Base-by-base conservation (phyloP, 2,329 filamentous ascomycete genomes). In the Aureobasidium sp. region DNA sequence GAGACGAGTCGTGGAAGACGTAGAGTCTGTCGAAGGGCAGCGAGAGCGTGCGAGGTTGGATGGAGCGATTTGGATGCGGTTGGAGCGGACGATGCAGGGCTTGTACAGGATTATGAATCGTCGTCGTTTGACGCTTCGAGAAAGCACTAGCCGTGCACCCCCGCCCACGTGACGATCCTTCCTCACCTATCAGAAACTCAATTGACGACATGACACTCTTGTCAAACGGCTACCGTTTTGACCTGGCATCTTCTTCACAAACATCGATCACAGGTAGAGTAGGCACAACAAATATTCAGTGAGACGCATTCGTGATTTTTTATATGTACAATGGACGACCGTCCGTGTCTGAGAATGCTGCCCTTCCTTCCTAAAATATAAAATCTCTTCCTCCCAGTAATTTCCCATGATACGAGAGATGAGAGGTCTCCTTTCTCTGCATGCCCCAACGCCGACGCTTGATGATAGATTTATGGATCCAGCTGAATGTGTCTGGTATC, bases 81-180 rank as follows among this genome's bases (percentile, higher is more conserved):
- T 59, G 41, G 43, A 48, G 43, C 34, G 55, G 46, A 36, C 24
- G n/a, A 48, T 5, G 43, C 41, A 59, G 55, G 55, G 41, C 55
- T 37, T 59, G 55, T 34, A 59, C 55, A 59, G 55, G 43, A 47
- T 59, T 47, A 59, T 59, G 55, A 59, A 59, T 47, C 29, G 53
- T 24, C 53, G 53, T 57, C 53, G 53, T 48, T 48, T 29, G 53
- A 44, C 41, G 12, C 39, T 57, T 44, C 53, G 53, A 57, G 20
- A 46, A 46, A 10, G 39, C 39, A 29, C 52, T 29, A 52, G 50
- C 34, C 50, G 17, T 53, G 50, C 34, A 24, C 26, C 55, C 55
- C 55, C 55, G 55, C 55, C 12, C 55, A 59, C 55, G 55, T 59
- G 55, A 59, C 20, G 20, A 1, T 46, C 27, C 2, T 5, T 10